A percentile compares a stretch with the other conserved stretches of the same genome.
Evolutionary conservation across 208 protist species (phyloP).

Genomic region (Herpetomonas muscarum): DNA sequence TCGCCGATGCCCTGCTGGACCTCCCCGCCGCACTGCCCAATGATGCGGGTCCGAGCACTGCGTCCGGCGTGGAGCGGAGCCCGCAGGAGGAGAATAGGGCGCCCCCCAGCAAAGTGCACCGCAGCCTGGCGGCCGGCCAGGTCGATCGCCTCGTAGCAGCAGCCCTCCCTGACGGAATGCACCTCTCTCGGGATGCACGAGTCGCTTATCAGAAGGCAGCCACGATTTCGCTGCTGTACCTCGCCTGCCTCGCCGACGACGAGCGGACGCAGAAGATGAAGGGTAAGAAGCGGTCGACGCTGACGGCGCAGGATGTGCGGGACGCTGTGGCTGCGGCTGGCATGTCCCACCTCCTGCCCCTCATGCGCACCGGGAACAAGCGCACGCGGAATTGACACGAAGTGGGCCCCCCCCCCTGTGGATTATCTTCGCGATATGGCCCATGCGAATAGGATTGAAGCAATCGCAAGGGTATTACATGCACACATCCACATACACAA

Average conservation of each 20-base stretch:
- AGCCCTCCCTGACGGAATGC: slow-evolving; percentile 58
- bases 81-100: neutral
- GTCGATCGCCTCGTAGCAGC: slow-evolving; percentile 57
- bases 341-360: slow-evolving; percentile 57
- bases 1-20: too few relatives aligned
- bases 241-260: slow-evolving; percentile 71
- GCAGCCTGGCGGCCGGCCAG: slow-evolving; percentile 67
- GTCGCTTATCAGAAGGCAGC: slow-evolving; percentile 78
- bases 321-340: slow-evolving; percentile 61
- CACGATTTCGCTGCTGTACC: slow-evolving; percentile 60
- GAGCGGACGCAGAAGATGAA: slow-evolving; percentile 28
- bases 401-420: neutral
- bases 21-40: too few relatives aligned
- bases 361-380: slow-evolving; percentile 50
- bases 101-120: slow-evolving; percentile 7
- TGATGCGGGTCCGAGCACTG: neutral
- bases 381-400: slow-evolving; percentile 21
- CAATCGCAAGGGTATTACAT: neutral
- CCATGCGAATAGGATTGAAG: neutral
- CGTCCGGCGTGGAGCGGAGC: neutral
- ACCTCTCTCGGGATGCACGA: slow-evolving; percentile 57
- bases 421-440: neutral
- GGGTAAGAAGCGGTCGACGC: slow-evolving; percentile 45
- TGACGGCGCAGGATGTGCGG: slow-evolving; percentile 62
- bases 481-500: too few relatives aligned